phyloP scores from a whole-genome alignment of 257 asterid species.

The Solanum pennellii region DNA sequence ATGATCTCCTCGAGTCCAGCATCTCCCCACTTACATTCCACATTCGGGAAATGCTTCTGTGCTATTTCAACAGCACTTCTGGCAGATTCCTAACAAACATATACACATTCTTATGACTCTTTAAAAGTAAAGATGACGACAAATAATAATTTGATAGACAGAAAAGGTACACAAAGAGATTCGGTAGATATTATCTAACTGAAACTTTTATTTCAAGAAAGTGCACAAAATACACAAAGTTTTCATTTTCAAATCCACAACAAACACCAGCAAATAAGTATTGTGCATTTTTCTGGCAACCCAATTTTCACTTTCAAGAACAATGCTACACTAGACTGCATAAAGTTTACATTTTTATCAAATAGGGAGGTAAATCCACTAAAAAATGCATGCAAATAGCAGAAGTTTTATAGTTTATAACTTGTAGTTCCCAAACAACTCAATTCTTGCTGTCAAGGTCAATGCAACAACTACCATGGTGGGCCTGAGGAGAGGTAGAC shows the following conservation, averaged over 20 bases:
- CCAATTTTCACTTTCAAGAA: not conserved
- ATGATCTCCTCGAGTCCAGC: slow-evolving; percentile 71
- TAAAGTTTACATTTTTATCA: not conserved
- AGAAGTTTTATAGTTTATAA: not conserved
- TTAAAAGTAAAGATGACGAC: not conserved
- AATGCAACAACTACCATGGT: not conserved
- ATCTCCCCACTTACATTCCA: slow-evolving; percentile 93
- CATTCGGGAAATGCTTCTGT: slow-evolving; percentile 50
- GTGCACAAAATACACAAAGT: not conserved
- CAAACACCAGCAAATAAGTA: not conserved
- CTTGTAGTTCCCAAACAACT: not conserved
- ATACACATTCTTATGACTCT: not conserved
- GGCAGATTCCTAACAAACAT: slow-evolving; percentile 60
- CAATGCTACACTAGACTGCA: not conserved
- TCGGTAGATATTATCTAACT: not conserved
- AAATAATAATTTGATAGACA: not conserved
- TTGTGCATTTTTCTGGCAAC: not conserved
- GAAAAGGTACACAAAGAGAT: not conserved
- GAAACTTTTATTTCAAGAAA: not conserved
- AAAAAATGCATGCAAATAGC: not conserved
- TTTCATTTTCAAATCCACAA: not conserved
- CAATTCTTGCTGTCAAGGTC: not conserved
- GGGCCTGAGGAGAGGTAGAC: not conserved
- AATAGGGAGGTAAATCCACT: not conserved
- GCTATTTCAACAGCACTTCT: slow-evolving; percentile 74